Evolutionary conservation across 805 yeast species (phyloP), one percentile per base, ranked within the genome.

Genomic region (Teunomyces lycoperdinae): DNA sequence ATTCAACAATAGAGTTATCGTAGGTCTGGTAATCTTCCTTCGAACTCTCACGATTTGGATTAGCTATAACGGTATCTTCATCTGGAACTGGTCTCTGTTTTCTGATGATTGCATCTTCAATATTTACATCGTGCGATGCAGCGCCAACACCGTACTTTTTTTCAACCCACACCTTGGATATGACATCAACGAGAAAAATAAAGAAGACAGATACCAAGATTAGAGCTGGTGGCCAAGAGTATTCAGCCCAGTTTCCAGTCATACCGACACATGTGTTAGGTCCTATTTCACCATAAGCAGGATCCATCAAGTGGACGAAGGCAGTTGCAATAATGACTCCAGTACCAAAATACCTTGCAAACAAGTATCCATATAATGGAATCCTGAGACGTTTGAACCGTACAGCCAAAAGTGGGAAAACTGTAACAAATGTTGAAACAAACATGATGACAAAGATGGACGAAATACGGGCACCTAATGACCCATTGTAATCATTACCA

Each of bases 401-500:
- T 11, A 30, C 10, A 3, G 87, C 74, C 32, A 84, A 59, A 2
- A 84, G 60, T 1, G 89, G 89, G 64, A 83, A 77, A 48, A 77
- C 77, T 1, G 83, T 60, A 16, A 87, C 87, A 42, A 76, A 52
- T 1, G 76, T 61, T 3, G 84, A 74, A 6, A 80, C 73, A 0
- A 77, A 62, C 47, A 81, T 55, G 36, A 84, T 78, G 20, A 83
- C 88, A 60, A 83, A 83, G 6, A 83, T 64, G 4, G 87, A 65
- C 2, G 86, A 81, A 47, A 84, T 78, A 55, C 89, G 69, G 45
- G 74, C 72, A 4, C 73, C 74, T 27, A 53, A 51, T 44, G 53
- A 52, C 6, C 81, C 83, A 47, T 76, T 64, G 53, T 71, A 79
- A 7, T 75, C 81, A 51, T 71, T 77, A 2, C 57, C 64, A n/a